Conservation (phyloP, 495 filamentous ascomycete genomes). For the Cenococcum geophilum region DNA sequence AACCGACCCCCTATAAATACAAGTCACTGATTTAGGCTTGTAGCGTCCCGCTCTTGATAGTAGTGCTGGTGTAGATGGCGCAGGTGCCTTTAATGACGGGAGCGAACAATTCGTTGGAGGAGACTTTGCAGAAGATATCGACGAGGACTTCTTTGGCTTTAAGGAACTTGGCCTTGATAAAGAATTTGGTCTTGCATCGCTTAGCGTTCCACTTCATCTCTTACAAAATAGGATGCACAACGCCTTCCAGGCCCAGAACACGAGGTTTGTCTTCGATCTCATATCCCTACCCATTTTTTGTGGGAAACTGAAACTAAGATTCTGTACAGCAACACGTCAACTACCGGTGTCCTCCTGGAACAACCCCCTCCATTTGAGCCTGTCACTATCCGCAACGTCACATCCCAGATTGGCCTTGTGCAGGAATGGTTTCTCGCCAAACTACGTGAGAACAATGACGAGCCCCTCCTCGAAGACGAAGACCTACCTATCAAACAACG, state of each 20-base stretch:
- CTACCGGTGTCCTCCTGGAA: slow-evolving; percentile 54
- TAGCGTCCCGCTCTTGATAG: slow-evolving; percentile 72
- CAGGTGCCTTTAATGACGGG: slow-evolving; percentile 85
- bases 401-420: slow-evolving; percentile 74
- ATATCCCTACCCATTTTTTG: slow-evolving; percentile 13
- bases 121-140: slow-evolving; percentile 94
- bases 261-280: slow-evolving; percentile 44
- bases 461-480: slow-evolving; percentile 87
- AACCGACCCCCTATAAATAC: no score
- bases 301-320: slow-evolving; percentile 16
- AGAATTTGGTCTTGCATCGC: slow-evolving; percentile 75
- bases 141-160: slow-evolving; percentile 98
- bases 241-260: slow-evolving; percentile 69
- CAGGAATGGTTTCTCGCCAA: slow-evolving; percentile 86
- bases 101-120: slow-evolving; percentile 96
- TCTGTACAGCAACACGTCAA: slow-evolving; percentile 43
- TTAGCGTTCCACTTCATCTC: slow-evolving; percentile 90
- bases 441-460: slow-evolving; percentile 71
- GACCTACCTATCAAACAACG: slow-evolving; percentile 88
- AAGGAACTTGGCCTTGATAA: slow-evolving; percentile 87
- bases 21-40: background rate
- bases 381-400: slow-evolving; percentile 70
- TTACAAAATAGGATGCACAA: slow-evolving; percentile 84
- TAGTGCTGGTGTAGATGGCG: slow-evolving; percentile 73
- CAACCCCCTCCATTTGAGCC: slow-evolving; percentile 69